Base-by-base conservation (phyloP, 176 grass and related monocot genomes). In the Triticum dicoccoides region DNA sequence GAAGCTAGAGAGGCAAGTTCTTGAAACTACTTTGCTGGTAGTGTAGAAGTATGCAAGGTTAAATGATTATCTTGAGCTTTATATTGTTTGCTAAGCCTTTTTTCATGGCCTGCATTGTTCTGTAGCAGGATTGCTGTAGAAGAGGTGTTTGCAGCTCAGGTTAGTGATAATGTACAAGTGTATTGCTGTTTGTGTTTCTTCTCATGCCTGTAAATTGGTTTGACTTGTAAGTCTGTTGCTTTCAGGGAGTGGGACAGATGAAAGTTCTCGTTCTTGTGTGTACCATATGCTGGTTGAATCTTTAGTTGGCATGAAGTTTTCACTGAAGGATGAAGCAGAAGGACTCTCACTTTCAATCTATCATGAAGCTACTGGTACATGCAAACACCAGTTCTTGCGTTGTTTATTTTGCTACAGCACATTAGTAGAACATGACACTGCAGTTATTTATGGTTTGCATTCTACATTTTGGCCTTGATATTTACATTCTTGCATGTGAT, bases 331-430 rank as follows among this genome's bases (percentile, higher is more conserved):
- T 59, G 86, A 90, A 83, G 58, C 27, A 8, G 93, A 92, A 91
- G 85, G 45, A 66, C 84, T 90, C 30, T 84, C 85, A 4, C 38
- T 97, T 82, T 85, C 65, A n/a, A 63, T 94, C 17, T 52, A 51
- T 69, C 94, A 98, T 71, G 90, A 94, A 91, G 88, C 72, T 75
- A 96, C 75, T 38, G 96, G 96, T 98, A 98, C 61, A 62, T 91
- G 20, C 44, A 61, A 59, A 80, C 24, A 65, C 44, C 14, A 62
- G 35, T 85, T 87, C 21, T 25, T 9, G 6, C 35, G 30, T 87
- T 85, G 14, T 59, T 78, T 76, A 65, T 61, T 87, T 83, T 38
- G 85, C 29, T 59, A 33, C 65, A 69, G 6, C 33, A 14, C 33
- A 83, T 11, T 61, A 64, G 14, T 30, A 52, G 7, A 45, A 69